A percentile compares a stretch with the other conserved stretches of the same genome.
Evolutionary conservation across 352 stramenopile species (phyloP).

Genomic region (Globisporangium mamillatum): DNA sequence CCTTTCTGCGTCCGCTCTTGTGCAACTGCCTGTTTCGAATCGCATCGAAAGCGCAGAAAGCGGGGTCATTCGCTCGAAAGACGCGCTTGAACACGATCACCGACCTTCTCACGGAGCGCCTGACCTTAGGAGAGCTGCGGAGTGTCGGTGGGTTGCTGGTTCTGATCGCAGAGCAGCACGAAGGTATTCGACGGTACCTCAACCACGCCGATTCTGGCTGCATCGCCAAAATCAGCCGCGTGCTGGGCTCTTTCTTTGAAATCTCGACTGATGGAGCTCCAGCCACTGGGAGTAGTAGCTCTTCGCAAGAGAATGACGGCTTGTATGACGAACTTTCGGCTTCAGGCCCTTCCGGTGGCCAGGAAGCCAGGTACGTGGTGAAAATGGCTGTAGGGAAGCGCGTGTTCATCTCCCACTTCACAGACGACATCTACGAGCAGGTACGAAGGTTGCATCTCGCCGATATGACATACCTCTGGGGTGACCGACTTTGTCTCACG

Average conservation of each 20-base stretch:
- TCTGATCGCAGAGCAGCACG: constrained; percentile 6
- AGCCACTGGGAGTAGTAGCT: neutral
- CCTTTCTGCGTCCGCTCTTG: constrained; percentile 30
- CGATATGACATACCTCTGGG: neutral
- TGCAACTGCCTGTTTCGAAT: constrained; percentile 16
- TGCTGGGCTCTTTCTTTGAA: constrained; percentile 17
- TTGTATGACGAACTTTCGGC: constrained; percentile 3
- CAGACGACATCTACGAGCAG: constrained; percentile 33
- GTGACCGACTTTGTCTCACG: neutral
- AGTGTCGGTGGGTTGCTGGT: constrained; percentile 9
- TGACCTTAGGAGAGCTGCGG: constrained; percentile 14
- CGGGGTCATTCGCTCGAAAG: constrained; percentile 5
- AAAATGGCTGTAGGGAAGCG: constrained; percentile 19
- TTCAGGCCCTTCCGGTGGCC: neutral
- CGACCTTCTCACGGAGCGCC: constrained; percentile 7
- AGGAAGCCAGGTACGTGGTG: constrained; percentile 10
- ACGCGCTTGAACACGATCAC: constrained; percentile 13
- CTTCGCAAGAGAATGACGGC: neutral
- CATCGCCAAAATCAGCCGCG: constrained; percentile 12
- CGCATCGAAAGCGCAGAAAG: neutral
- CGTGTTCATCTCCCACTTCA: constrained; percentile 31
- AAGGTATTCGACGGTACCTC: constrained; percentile 16
- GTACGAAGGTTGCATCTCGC: constrained; percentile 4
- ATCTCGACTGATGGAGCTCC: constrained; percentile 3
- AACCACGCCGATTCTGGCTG: constrained; percentile 10